A percentile compares a stretch with the other conserved stretches of the same genome.
Conservation (phyloP, 371 early-diverging fungal species). For the Apophysomyces sp. region DNA sequence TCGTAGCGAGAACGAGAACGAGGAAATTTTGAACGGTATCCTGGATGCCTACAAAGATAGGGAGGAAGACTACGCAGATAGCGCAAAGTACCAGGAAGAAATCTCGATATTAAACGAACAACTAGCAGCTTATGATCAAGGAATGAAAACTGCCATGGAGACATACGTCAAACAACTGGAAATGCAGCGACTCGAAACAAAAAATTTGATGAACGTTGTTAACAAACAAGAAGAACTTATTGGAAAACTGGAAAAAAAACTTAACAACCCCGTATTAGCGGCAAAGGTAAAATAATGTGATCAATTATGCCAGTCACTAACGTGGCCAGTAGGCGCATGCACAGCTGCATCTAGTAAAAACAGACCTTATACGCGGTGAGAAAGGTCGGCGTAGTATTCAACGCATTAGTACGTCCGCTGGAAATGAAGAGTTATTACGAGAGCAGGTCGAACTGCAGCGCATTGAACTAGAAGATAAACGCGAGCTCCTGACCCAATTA, state of each 20-base stretch:
- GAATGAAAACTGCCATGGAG: conserved; percentile 32
- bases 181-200: conserved; percentile 24
- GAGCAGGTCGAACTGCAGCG: conserved; percentile 40
- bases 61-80: conserved; percentile 6
- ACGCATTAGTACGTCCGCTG: background rate
- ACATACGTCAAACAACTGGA: conserved; percentile 36
- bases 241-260: conserved; percentile 27
- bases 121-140: conserved; percentile 30
- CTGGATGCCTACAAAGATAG: conserved; percentile 36
- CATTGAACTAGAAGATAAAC: conserved; percentile 37
- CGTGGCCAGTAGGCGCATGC: conserved; percentile 2
- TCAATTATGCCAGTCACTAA: background rate
- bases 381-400: background rate
- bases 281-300: background rate
- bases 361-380: background rate
- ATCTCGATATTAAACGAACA: conserved; percentile 21
- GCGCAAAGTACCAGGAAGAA: conserved; percentile 12
- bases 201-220: conserved; percentile 22
- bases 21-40: conserved; percentile 28
- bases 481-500: conserved; percentile 30
- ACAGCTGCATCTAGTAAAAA: background rate
- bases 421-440: conserved; percentile 11
- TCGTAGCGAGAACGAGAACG: conserved; percentile 21
- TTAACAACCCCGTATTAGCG: background rate
- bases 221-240: conserved; percentile 46